A percentile compares a stretch with the other conserved stretches of the same genome.
These are phyloP conservation scores for Mortierella sp. DNA, from an alignment of 371 early-diverging fungal species.

Conservation along the genomic window DNA sequence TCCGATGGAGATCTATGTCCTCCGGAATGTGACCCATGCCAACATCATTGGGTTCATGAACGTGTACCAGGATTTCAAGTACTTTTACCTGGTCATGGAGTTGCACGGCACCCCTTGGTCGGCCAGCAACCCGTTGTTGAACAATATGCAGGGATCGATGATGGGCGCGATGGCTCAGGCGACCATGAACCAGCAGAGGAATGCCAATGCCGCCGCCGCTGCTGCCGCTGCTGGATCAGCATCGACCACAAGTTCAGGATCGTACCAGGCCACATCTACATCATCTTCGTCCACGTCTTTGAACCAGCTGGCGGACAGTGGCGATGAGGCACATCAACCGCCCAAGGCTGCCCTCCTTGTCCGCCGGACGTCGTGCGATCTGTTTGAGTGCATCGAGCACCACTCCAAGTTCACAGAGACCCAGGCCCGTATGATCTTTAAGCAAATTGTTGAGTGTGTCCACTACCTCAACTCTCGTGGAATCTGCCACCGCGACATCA, in stretches of 20 bases:
- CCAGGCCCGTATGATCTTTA: slow-evolving; percentile 72
- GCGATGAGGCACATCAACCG: slow-evolving; percentile 17
- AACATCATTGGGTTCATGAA: slow-evolving; percentile 80
- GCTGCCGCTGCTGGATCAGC: slow-evolving; percentile 24
- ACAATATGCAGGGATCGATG: slow-evolving; percentile 28
- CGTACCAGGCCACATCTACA: slow-evolving; percentile 17
- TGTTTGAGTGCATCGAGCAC: slow-evolving; percentile 87
- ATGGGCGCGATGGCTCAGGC: slow-evolving; percentile 48
- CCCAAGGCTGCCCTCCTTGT: slow-evolving; percentile 58
- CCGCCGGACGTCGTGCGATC: slow-evolving; percentile 73
- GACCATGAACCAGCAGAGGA: slow-evolving; percentile 46
- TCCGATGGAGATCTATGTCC: slow-evolving; percentile 82
- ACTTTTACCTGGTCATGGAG: slow-evolving; percentile 84
- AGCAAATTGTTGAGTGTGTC: slow-evolving; percentile 79
- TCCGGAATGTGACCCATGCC: slow-evolving; percentile 75
- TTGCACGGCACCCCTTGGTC: slow-evolving; percentile 85
- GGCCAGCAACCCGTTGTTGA: slow-evolving; percentile 50
- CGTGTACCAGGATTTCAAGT: slow-evolving; percentile 74
- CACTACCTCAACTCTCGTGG: slow-evolving; percentile 70
- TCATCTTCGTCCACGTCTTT: slow-evolving; percentile 32
- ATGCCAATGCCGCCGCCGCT: not conserved
- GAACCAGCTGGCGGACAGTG: slow-evolving; percentile 25
- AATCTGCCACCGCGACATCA: slow-evolving; percentile 75
- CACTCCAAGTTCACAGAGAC: slow-evolving; percentile 75
- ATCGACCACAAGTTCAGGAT: slow-evolving; percentile 39